Evolutionary conservation across 2,329 filamentous ascomycete genomes (phyloP).

Genomic region (Monosporascus sp.): DNA sequence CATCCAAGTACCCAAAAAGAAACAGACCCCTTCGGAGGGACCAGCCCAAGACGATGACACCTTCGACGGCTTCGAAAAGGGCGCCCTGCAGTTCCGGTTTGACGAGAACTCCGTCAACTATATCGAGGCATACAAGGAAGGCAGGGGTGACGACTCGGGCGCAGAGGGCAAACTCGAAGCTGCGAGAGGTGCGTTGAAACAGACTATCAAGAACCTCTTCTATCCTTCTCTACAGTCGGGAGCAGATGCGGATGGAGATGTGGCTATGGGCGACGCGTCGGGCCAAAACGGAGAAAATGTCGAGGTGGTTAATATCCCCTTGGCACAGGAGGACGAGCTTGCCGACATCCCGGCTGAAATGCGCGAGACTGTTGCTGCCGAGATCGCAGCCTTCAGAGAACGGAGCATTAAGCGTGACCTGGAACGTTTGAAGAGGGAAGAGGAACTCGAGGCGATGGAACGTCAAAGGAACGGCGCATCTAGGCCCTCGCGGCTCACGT

Average conservation of each 20-base stretch:
- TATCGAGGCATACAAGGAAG: slow-evolving; percentile 73
- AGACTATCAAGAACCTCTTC: slow-evolving; percentile 65
- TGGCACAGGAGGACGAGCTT: slow-evolving; percentile 85
- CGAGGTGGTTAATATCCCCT: slow-evolving; percentile 84
- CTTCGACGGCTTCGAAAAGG: slow-evolving; percentile 60
- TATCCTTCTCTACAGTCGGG: slow-evolving; percentile 53
- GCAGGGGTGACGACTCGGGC: slow-evolving; percentile 56
- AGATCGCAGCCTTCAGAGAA: slow-evolving; percentile 92
- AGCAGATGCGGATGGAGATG: slow-evolving; percentile 61
- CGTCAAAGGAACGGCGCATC: slow-evolving; percentile 63
- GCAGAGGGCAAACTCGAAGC: slow-evolving; percentile 64
- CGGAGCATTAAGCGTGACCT: slow-evolving; percentile 82
- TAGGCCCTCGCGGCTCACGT: slow-evolving; percentile 63
- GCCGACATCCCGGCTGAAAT: slow-evolving; percentile 94
- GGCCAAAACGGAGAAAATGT: slow-evolving; percentile 58
- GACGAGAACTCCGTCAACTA: slow-evolving; percentile 82
- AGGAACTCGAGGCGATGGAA: slow-evolving; percentile 87
- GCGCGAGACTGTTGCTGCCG: slow-evolving; percentile 88
- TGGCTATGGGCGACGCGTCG: slow-evolving; percentile 58
- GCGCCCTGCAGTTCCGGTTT: slow-evolving; percentile 65
- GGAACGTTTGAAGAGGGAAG: slow-evolving; percentile 81
- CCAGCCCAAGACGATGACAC: slow-evolving; percentile 36
- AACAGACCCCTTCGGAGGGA: slow-evolving; percentile 52
- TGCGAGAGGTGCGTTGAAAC: slow-evolving; percentile 62
- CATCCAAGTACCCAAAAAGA: slow-evolving; percentile 74